phyloP scores from a whole-genome alignment of 1,139 yeast species.

The Kazachstania sp. region DNA sequence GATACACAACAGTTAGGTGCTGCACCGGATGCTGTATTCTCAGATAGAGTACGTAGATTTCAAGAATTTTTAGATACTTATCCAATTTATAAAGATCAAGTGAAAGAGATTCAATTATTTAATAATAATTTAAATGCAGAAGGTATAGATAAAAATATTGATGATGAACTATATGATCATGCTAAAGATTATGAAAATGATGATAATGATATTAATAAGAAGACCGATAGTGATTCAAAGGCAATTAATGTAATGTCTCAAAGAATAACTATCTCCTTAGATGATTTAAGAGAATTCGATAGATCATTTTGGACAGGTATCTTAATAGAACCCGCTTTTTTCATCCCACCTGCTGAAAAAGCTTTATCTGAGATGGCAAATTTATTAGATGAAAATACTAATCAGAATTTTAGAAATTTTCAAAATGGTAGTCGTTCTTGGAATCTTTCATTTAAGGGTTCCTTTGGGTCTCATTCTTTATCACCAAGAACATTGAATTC shows the following conservation, averaged over 20 bases:
- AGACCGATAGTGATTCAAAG: background rate
- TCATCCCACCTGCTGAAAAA: constrained; percentile 78
- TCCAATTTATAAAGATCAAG: constrained; percentile 59
- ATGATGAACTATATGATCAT: constrained; percentile 36
- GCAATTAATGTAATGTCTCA: constrained; percentile 43
- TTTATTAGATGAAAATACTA: constrained; percentile 44
- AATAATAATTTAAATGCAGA: constrained; percentile 15
- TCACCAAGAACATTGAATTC: constrained; percentile 86
- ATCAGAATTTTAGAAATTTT: constrained; percentile 2
- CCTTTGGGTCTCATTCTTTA: constrained; percentile 81
- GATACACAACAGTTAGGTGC: constrained; percentile 5
- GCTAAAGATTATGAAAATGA: constrained; percentile 31
- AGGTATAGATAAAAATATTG: constrained; percentile 8
- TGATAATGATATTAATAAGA: constrained; percentile 6
- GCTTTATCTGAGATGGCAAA: constrained; percentile 78
- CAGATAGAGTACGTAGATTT: constrained; percentile 80
- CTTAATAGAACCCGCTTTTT: constrained; percentile 71
- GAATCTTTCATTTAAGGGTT: constrained; percentile 71
- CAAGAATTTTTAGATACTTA: constrained; percentile 74
- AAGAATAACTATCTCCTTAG: constrained; percentile 69
- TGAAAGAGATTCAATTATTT: constrained; percentile 40
- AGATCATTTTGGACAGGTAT: constrained; percentile 71
- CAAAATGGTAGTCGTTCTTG: constrained; percentile 17
- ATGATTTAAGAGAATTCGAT: constrained; percentile 82
- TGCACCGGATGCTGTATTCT: constrained; percentile 41